Evolutionary conservation across 176 grass and related monocot genomes (phyloP).

Genomic region (Hordeum marinum): DNA sequence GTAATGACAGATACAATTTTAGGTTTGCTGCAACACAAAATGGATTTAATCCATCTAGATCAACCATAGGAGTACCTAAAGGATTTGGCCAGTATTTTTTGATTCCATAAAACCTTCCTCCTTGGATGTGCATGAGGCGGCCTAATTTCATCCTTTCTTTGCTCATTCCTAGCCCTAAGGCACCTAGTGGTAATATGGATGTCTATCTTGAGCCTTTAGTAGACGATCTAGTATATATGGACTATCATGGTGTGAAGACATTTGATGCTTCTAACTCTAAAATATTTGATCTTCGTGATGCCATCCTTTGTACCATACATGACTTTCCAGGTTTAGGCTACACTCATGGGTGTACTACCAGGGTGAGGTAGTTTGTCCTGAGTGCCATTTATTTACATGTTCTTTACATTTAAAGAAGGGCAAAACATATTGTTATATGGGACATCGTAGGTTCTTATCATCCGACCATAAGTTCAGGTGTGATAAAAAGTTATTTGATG

Average conservation of each 20-base stretch:
- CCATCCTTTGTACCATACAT: not conserved
- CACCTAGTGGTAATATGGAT: not conserved
- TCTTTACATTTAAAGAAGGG: conserved; percentile 1
- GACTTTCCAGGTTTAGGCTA: not conserved
- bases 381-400: not conserved
- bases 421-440: not conserved
- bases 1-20: too few species aligned
- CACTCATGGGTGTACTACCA: not conserved
- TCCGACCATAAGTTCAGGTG: not conserved
- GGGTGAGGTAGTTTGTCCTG: not conserved
- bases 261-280: not conserved
- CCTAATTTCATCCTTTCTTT: not conserved
- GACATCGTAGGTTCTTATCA: conserved; percentile 4
- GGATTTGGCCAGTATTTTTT: not conserved
- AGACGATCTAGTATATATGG: not conserved
- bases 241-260: not conserved
- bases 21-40: too few species aligned
- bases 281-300: not conserved
- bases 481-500: conserved; percentile 8
- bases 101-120: not conserved
- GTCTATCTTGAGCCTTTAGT: not conserved
- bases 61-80: not conserved
- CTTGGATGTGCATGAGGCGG: not conserved
- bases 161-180: not conserved
- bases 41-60: not conserved